These are phyloP conservation scores for Parastagonospora avenae DNA, from an alignment of 2,329 filamentous ascomycete genomes.

Conservation along the genomic window DNA sequence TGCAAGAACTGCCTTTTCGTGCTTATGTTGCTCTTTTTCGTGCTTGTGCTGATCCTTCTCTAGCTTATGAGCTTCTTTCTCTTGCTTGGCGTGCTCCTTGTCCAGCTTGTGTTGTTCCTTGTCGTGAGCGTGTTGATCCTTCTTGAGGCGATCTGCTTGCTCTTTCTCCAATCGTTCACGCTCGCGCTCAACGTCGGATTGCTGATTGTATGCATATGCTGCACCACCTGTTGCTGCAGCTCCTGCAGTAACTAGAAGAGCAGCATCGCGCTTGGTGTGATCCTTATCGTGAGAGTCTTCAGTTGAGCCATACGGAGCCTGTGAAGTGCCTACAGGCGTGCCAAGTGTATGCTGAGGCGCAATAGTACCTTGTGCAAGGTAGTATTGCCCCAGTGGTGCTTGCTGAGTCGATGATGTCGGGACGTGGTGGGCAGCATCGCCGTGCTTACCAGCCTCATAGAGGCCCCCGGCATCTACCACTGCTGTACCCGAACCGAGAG, in stretches of 20 bases:
- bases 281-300: constrained; percentile 21
- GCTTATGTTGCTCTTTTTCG: constrained; percentile 23
- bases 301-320: constrained; percentile 25
- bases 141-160: constrained; percentile 28
- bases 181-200: constrained; percentile 35
- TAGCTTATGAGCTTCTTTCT: background rate
- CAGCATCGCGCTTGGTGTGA: constrained; percentile 34
- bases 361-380: constrained; percentile 7
- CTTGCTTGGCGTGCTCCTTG: constrained; percentile 18
- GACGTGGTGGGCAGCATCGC: constrained; percentile 3
- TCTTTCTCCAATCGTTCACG: constrained; percentile 28
- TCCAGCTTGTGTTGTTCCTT: constrained; percentile 22
- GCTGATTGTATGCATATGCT: constrained; percentile 34
- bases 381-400: constrained; percentile 2
- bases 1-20: constrained; percentile 25
- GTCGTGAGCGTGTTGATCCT: constrained; percentile 19
- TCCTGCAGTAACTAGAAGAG: constrained; percentile 26
- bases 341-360: constrained; percentile 23
- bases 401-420: constrained; percentile 4
- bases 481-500: constrained; percentile 1
- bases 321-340: constrained; percentile 26
- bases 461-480: constrained; percentile 1
- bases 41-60: constrained; percentile 17
- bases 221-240: constrained; percentile 34
- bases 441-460: background rate